Conservation (phyloP, 768 basidiomycete genomes). For the Pholiota conissans region DNA sequence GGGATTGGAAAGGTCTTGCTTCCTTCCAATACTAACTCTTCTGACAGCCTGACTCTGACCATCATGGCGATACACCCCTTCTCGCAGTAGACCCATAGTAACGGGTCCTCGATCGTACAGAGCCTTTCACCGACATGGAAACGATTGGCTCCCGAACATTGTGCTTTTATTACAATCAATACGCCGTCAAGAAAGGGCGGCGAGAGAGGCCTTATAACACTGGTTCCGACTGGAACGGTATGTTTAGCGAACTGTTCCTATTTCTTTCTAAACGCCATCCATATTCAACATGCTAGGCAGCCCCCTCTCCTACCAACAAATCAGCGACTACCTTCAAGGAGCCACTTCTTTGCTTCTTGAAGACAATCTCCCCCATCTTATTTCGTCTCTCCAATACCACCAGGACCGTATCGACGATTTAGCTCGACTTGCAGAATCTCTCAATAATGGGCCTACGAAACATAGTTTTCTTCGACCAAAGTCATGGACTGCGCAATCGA, state of each 20-base stretch:
- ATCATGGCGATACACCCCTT: background rate
- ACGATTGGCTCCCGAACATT: background rate
- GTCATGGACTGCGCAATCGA: background rate
- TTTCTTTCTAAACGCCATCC: background rate
- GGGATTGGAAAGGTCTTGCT: background rate
- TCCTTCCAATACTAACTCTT: background rate
- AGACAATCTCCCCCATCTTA: slow-evolving; percentile 3
- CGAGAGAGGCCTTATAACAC: background rate
- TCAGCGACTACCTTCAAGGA: slow-evolving; percentile 1
- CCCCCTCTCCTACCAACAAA: slow-evolving; percentile 4
- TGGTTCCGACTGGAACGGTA: background rate
- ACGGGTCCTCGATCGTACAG: background rate
- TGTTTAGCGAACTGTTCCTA: background rate
- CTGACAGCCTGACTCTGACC: background rate
- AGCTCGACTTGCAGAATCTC: background rate
- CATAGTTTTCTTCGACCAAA: background rate
- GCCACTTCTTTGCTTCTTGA: background rate
- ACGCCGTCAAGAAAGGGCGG: background rate
- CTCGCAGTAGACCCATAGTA: background rate
- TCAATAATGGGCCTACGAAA: background rate
- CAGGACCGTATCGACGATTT: slow-evolving; percentile 3
- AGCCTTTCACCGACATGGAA: background rate
- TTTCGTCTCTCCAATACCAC: slow-evolving; percentile 3
- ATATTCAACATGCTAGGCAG: background rate
- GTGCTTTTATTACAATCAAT: background rate